A percentile compares a stretch with the other conserved stretches of the same genome.
Conservation (phyloP, 148 eudicot species). For the Chenopodium suecicum region DNA sequence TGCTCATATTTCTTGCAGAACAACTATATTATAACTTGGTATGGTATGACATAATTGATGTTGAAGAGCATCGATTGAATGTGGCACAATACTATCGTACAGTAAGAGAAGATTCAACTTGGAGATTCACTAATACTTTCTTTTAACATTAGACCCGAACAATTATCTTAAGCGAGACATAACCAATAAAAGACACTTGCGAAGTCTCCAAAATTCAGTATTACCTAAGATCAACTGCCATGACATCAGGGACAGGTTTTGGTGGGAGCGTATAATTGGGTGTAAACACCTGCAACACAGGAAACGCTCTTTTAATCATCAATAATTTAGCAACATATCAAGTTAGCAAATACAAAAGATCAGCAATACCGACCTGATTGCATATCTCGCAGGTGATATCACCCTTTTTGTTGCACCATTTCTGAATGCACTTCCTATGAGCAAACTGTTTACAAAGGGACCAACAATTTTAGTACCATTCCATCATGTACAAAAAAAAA, state of each 20-base stretch:
- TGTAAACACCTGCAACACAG: conserved; percentile 42
- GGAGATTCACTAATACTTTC: background rate
- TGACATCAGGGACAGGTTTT: conserved; percentile 52
- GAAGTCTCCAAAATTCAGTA: background rate
- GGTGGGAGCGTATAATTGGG: conserved; percentile 59
- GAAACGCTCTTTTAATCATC: background rate
- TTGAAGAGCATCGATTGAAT: background rate
- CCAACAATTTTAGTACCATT: background rate
- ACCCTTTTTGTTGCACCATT: conserved; percentile 89
- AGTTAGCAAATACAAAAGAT: background rate
- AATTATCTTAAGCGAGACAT: background rate
- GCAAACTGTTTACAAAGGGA: conserved; percentile 54
- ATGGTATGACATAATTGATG: background rate
- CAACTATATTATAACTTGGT: background rate
- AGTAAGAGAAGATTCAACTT: background rate
- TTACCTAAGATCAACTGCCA: conserved; percentile 75
- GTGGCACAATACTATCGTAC: background rate
- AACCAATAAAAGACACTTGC: background rate
- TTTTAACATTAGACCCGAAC: background rate
- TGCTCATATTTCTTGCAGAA: background rate
- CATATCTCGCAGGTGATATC: conserved; percentile 84
- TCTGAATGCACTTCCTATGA: conserved; percentile 81
- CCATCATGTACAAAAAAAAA: background rate
- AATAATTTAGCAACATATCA: background rate
- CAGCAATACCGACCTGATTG: conserved; percentile 56